A percentile compares a stretch with the other conserved stretches of the same genome.
Evolutionary conservation across 345 rosid genomes (phyloP).

Genomic region (Citropsis articulata): DNA sequence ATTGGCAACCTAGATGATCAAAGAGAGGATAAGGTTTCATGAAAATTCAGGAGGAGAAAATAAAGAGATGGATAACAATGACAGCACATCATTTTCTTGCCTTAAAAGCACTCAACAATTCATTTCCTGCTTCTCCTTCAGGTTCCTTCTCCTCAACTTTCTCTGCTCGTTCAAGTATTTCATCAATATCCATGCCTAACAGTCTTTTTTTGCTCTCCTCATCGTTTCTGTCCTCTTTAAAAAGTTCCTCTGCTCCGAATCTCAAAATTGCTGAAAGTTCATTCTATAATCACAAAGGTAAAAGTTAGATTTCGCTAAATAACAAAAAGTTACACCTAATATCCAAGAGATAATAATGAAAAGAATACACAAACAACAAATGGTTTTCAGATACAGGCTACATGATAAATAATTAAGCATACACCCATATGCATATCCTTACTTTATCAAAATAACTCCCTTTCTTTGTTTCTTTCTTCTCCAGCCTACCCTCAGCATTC

Average conservation of each 20-base stretch:
- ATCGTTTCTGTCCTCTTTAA: constrained; percentile 93
- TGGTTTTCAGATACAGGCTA: neutral
- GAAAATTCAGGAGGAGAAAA: neutral
- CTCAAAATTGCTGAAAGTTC: constrained; percentile 97
- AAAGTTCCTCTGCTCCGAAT: constrained; percentile 98
- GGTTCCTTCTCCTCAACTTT: constrained; percentile 83
- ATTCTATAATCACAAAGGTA: constrained; percentile 47
- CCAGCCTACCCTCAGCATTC: constrained; percentile 99
- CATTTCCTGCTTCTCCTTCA: constrained; percentile 60
- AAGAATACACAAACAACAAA: neutral
- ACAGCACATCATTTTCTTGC: constrained; percentile 34
- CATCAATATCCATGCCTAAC: constrained; percentile 93
- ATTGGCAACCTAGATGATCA: constrained; percentile 73
- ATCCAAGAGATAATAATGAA: neutral
- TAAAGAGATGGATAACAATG: neutral
- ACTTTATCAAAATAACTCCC: constrained; percentile 92
- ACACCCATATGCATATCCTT: constrained; percentile 20
- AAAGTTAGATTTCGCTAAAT: neutral
- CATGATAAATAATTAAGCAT: neutral
- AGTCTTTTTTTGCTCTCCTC: constrained; percentile 95
- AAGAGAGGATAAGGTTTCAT: constrained; percentile 10
- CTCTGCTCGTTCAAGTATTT: constrained; percentile 97
- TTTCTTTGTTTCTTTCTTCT: constrained; percentile 96
- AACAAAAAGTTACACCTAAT: neutral
- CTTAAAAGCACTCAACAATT: constrained; percentile 96